A percentile compares a stretch with the other conserved stretches of the same genome.
Evolutionary conservation across 2,329 filamentous ascomycete species (phyloP).

Genomic region (Rhinocladiella similis): DNA sequence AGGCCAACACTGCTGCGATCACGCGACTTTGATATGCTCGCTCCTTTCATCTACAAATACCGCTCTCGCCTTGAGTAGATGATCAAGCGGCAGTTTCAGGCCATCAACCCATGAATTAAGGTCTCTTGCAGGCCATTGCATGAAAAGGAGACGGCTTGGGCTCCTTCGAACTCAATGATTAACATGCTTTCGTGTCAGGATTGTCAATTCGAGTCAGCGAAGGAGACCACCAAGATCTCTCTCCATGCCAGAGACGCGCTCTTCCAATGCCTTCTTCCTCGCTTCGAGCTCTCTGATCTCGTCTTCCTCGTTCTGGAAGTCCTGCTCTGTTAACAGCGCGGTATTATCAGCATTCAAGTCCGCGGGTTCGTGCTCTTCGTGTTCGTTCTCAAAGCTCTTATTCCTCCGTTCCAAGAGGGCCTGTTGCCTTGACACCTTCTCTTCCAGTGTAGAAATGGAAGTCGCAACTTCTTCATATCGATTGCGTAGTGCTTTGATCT

Average conservation of each 20-base stretch:
- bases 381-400: constrained; percentile 54
- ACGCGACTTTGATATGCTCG: too few species aligned
- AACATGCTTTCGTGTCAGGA: neutral
- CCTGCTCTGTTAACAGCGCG: constrained; percentile 39
- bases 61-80: too few species aligned
- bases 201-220: constrained; percentile 36
- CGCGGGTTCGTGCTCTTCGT: constrained; percentile 56
- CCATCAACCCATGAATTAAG: too few species aligned
- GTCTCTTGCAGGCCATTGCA: neutral
- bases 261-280: constrained; percentile 63
- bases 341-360: constrained; percentile 24
- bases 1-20: too few species aligned
- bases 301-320: constrained; percentile 48
- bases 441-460: constrained; percentile 79
- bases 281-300: constrained; percentile 63
- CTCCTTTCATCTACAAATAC: too few species aligned
- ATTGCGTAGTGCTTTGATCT: constrained; percentile 70
- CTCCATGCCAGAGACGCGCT: constrained; percentile 67
- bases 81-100: too few species aligned
- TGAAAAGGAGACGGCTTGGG: too few species aligned
- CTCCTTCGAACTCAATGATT: too few species aligned
- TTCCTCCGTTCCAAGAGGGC: constrained; percentile 74
- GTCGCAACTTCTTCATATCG: constrained; percentile 70
- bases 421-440: constrained; percentile 73
- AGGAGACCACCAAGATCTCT: constrained; percentile 64